phyloP scores from a whole-genome alignment of 768 basidiomycete genomes.

The Mrakia blollopis region DNA sequence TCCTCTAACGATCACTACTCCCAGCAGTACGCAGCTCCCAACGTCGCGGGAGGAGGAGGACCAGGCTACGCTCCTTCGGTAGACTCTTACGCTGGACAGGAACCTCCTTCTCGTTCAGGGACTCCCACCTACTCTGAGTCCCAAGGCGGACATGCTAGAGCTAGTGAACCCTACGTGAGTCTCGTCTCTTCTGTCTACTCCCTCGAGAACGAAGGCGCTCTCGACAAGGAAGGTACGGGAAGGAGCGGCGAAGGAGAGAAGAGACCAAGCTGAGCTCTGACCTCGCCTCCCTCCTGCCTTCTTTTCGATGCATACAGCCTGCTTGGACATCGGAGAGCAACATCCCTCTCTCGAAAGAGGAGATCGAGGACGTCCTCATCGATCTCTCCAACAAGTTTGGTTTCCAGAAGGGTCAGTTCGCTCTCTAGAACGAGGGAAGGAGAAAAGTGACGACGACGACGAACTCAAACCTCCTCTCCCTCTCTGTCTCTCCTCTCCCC shows the following conservation, averaged over 20 bases:
- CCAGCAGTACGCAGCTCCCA: background rate
- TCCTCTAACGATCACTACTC: constrained; percentile 25
- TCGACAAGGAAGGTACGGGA: background rate
- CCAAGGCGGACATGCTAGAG: constrained; percentile 2
- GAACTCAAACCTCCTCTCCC: background rate
- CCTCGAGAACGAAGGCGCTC: background rate
- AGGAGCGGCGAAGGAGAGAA: background rate
- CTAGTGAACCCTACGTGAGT: constrained; percentile 30
- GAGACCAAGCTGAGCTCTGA: background rate
- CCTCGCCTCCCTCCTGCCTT: background rate
- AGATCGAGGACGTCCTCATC: constrained; percentile 96
- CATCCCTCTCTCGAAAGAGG: constrained; percentile 95
- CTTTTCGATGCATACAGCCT: constrained; percentile 47
- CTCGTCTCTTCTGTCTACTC: background rate
- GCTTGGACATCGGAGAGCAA: constrained; percentile 89
- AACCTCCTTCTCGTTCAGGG: constrained; percentile 15
- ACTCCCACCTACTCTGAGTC: constrained; percentile 30
- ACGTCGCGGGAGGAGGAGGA: background rate
- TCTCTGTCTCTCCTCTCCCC: background rate
- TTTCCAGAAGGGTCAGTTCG: constrained; percentile 85
- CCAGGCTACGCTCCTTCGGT: constrained; percentile 17
- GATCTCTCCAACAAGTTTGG: constrained; percentile 98
- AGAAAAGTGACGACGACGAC: background rate
- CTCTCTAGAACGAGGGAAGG: background rate
- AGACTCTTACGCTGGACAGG: background rate